Base-by-base conservation (phyloP, 2,329 filamentous ascomycete species). In the Trichophyton verrucosum region DNA sequence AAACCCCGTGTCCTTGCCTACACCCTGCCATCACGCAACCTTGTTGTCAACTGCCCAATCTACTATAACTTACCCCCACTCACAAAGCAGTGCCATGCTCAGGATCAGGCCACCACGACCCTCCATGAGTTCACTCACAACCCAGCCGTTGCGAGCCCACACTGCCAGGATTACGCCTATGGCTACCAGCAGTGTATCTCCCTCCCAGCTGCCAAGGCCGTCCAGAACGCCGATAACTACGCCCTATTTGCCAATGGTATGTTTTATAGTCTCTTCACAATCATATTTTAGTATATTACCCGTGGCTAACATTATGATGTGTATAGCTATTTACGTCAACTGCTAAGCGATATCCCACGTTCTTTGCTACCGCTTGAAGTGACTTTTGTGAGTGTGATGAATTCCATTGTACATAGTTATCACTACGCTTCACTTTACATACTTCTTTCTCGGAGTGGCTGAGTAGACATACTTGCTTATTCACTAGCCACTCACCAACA, bases 71-170 rank as follows among this genome's bases (percentile, higher is more conserved):
- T 87, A 7, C 76, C 81, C 0, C 75, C 77, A 1, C 62, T 82
- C 30, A 73, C 78, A 3, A 66, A 65, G 13, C 73, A 69, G 1
- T 88, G 86, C 74, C 83, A 87, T 68, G 78, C 67, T 1, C 85
- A 87, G 73, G 85, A 87, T 68, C 82, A 86, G 73, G 82, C 81
- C 1, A 85, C 81, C 11, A 87, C 85, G 13, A 79, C 79, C 33
- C 71, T 88, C 11, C 86, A 88, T 68, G 86, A 88, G 76, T 76
- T 79, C 65, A 86, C 85, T 7, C 86, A 88, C 68, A 77, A 80
- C 20, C 72, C 79, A 68, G 77, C 73, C 72, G 76, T 80, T 8
- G 78, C 73, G 63, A 71, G 66, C 64, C 82, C 81, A 61, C 82
- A 83, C 4, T 86, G 85, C 1, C 70, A 78, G 1, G 85, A 88